These are phyloP conservation scores for Pseudonitzschia multiseries DNA, from an alignment of 108 stramenopile species.

Conservation along the genomic window DNA sequence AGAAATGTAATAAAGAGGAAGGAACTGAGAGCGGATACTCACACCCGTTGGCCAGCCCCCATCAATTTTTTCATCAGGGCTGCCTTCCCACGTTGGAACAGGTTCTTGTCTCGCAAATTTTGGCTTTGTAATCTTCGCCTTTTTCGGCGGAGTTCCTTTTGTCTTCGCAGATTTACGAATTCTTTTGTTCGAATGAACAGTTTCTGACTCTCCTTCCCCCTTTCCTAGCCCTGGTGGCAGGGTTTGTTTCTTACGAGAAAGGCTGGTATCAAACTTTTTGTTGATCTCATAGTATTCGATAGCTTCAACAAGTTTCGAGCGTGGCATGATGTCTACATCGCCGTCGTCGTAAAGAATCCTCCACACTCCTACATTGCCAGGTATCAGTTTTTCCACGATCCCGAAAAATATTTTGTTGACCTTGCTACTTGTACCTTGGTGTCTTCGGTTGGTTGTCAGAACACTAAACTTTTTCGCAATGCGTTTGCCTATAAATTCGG, in stretches of 20 bases:
- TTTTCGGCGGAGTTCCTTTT: background rate
- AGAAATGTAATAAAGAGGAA: background rate
- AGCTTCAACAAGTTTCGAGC: background rate
- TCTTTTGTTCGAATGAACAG: background rate
- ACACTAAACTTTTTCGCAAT: slow-evolving; percentile 19
- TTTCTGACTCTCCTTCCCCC: background rate
- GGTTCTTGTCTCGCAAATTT: background rate
- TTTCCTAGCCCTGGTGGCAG: background rate
- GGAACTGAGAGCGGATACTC: background rate
- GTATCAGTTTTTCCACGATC: background rate
- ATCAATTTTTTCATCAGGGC: slow-evolving; percentile 8
- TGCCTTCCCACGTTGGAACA: background rate
- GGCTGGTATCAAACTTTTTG: background rate
- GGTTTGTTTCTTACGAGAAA: background rate
- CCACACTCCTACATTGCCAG: background rate
- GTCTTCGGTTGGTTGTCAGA: slow-evolving; percentile 1
- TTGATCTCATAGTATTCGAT: slow-evolving; percentile 1
- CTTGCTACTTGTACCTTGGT: background rate
- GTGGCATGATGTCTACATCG: slow-evolving; percentile 4
- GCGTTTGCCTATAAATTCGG: background rate
- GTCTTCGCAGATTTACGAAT: background rate
- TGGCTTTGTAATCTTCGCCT: background rate
- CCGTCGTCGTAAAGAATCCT: slow-evolving; percentile 13
- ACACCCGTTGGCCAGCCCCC: slow-evolving; percentile 18
- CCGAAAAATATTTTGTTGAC: slow-evolving; percentile 18